Conservation (phyloP, 2,329 filamentous ascomycete species). For the Aspergillus sp. region DNA sequence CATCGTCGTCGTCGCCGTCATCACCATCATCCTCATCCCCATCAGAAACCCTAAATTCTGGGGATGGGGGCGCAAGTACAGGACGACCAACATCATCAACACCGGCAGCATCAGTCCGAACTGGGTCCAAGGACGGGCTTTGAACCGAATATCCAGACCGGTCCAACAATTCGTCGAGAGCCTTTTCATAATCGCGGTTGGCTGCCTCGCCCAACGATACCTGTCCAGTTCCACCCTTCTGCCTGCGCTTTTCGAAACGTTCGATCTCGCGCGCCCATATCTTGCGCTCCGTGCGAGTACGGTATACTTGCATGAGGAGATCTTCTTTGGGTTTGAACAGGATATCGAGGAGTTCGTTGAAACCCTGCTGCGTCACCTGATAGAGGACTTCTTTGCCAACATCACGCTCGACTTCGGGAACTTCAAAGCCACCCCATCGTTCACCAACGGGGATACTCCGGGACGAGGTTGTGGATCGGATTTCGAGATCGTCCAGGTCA, state of each 20-base stretch:
- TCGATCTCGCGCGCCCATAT: slow-evolving; percentile 41
- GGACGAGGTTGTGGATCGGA: slow-evolving; percentile 64
- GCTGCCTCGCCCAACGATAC: not conserved
- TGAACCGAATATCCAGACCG: slow-evolving; percentile 33
- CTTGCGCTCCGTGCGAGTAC: slow-evolving; percentile 55
- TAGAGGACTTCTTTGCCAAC: slow-evolving; percentile 83
- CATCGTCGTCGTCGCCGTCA: slow-evolving; percentile 3
- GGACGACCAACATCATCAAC: slow-evolving; percentile 11
- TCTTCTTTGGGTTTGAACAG: slow-evolving; percentile 79
- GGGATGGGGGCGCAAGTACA: slow-evolving; percentile 18
- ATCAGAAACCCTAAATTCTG: slow-evolving; percentile 12
- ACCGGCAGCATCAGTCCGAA: too few species aligned
- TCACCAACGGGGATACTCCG: slow-evolving; percentile 58
- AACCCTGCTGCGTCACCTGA: slow-evolving; percentile 81
- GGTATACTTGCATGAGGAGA: slow-evolving; percentile 58
- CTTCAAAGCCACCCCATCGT: slow-evolving; percentile 68
- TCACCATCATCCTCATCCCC: too few species aligned
- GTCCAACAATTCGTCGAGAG: slow-evolving; percentile 37
- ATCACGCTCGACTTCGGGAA: slow-evolving; percentile 72
- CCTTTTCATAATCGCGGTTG: slow-evolving; percentile 3
- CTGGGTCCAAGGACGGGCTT: slow-evolving; percentile 15
- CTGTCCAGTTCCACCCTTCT: not conserved
- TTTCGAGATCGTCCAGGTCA: slow-evolving; percentile 56
- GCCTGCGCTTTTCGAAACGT: slow-evolving; percentile 23
- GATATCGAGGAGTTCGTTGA: slow-evolving; percentile 83